Base-by-base conservation (phyloP, 1,284 basidiomycete genomes). In the Anthracocystis walkeri region DNA sequence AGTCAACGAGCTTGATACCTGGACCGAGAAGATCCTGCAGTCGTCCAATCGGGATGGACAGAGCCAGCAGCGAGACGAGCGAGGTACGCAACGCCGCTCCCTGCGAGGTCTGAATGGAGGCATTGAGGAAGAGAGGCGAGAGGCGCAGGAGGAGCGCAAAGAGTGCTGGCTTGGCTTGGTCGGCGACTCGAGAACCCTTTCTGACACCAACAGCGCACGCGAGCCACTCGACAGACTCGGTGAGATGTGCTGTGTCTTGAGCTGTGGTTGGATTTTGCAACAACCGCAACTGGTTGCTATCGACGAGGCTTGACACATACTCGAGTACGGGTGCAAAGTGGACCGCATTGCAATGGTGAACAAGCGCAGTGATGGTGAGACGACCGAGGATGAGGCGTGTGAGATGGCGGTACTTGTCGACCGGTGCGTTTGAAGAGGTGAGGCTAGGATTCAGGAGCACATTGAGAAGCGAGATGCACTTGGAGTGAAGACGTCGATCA, bases 1-100 rank as follows among this genome's bases (percentile, higher is more conserved):
- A 65, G 33, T 82, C 80, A 46, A 83, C 59, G 40, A 79, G 65
- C 58, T 78, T 80, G 53, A 80, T 67, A 3, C 80, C 76, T 2
- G 73, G 66, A 14, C 81, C 76, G n/a, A 83, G 70, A 31, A 83
- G 68, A 48, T 85, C 83, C 57, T 81, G 82, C 16, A 85, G 66
- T 12, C 83, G 70, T 2, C 81, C 83, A 4, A 77, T 63, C 6
- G 83, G 83, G 7, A 85, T 42, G 4, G 65, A 40, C 25, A 84
- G 42, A 4, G 66, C 62, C 2, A 82, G 42, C 4, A 85, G 65
- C n/a, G 69, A 71, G 51, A 80, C 58, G 25, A 80, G 57, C 10
- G 75, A 68, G 2, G 54, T 67, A 6, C 55, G 59, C 20, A 79
- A 58, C 11, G 58, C 67, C 8, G 58, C 64, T 12, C 67, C 67